Base-by-base conservation (phyloP, 257 asterid species). In the Paulownia fortunei region DNA sequence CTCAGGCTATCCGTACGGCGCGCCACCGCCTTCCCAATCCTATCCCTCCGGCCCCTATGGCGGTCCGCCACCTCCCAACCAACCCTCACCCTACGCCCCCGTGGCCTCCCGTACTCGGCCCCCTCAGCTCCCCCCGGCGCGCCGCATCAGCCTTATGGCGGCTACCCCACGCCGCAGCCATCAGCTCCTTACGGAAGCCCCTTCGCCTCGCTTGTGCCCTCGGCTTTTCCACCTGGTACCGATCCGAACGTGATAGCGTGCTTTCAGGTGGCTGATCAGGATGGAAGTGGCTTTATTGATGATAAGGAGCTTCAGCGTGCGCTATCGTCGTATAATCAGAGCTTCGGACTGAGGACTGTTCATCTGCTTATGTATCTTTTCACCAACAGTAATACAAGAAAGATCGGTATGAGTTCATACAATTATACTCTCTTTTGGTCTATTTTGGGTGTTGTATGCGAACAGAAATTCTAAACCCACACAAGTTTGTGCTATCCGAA, bases 251-350 rank as follows among this genome's bases (percentile, higher is more conserved):
- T 93, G 76, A 65, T 95, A 24, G 88, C 97, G 1, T 84, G 91
- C 65, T 95, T 95, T 39, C 97, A 91, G 82, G 59, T 86, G 56
- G 98, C 98, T 23, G 99, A 95, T 85, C 96, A 81, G 79, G 99
- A 95, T 70, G 96, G 97, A 2, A 95, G 99, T 63, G 99, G 99
- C 0, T 90, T 93, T 8, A 95, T 95, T 61, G 99, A 95, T 44
- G 99, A 95, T 42, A 88, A 84, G 88, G 99, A 95, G 87, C 90
- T 95, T 58, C 98, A 93, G 84, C 88, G 89, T 36, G 94, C 96
- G 12, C 86, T 95, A 16, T 88, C 97, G 9, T 68, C 89, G 10
- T 91, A 89, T 72, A 89, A 90, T 77, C 96, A 90, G 92, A 86
- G 91, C 87, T 95, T 95, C 36, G 85, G 97, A 12, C 59, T 95